Evolutionary conservation across 495 filamentous ascomycete genomes (phyloP).

Genomic region (Hypoxylon rickii): DNA sequence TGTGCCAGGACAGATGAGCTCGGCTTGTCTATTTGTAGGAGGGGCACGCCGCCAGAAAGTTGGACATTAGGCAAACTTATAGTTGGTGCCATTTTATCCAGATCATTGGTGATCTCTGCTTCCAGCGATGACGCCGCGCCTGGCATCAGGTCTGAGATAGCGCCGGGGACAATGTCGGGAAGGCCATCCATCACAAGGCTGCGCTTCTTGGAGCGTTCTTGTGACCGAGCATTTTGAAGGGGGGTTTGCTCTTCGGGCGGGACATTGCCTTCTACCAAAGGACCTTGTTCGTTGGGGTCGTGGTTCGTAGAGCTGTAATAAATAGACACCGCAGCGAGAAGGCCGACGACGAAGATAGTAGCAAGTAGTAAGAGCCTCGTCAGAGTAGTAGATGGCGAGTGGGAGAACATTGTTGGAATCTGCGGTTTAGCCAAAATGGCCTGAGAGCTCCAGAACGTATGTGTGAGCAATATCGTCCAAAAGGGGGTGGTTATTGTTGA

Average conservation of each 20-base stretch:
- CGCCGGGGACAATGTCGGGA: constrained; percentile 4
- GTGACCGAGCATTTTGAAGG: not conserved
- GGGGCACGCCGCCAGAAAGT: constrained; percentile 11
- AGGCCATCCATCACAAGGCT: constrained; percentile 8
- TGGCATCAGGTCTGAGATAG: constrained; percentile 6
- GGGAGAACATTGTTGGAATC: constrained; percentile 15
- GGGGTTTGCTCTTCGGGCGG: not conserved
- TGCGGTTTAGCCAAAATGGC: not conserved
- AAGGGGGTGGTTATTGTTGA: constrained; percentile 7
- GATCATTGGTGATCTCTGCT: constrained; percentile 11
- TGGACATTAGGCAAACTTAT: constrained; percentile 6
- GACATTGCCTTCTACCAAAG: not conserved
- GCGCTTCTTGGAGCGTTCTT: constrained; percentile 6
- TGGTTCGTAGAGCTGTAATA: not conserved
- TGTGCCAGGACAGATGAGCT: not conserved
- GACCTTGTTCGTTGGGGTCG: constrained; percentile 1
- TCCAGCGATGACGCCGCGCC: constrained; percentile 8
- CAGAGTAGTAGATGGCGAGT: constrained; percentile 14
- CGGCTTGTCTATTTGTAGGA: constrained; percentile 13
- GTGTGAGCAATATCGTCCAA: constrained; percentile 13
- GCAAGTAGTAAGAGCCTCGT: constrained; percentile 19
- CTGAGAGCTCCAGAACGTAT: no score
- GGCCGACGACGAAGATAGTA: constrained; percentile 10
- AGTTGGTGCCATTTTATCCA: not conserved
- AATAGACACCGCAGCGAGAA: constrained; percentile 12